Base-by-base conservation (phyloP, 805 yeast species). In the Schwanniomyces pseudopolymorphus region DNA sequence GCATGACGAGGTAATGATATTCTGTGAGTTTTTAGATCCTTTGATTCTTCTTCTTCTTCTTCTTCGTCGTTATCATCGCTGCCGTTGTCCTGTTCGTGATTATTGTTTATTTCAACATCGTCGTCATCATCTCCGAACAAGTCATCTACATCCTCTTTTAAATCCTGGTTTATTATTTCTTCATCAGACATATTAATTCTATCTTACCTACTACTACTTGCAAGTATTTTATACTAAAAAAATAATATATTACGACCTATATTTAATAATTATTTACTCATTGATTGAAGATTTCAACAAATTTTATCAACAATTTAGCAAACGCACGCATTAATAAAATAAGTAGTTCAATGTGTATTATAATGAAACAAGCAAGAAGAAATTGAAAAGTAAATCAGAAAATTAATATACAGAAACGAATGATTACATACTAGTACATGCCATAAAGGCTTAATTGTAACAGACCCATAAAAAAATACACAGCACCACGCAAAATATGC, bases 1-100 rank as follows among this genome's bases (percentile, higher is more conserved):
- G 83, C 75, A 57, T 79, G 84, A 61, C 78, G 79, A 51, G 75
- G 86, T 59, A 68, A 55, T 1, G 72, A 60, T 26, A 72, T 54
- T 14, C 66, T 69, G 50, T 59, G 72, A 45, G 59, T 68, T 47
- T 58, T 77, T 63, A 60, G 48, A 38, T 64, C 66, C 22, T 47
- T 59, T 39, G 62, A 70, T 4, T 63, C 70, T 36, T 62, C 69
- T 5, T 55, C 67, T 2, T 53, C 58, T 31, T 40, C 46, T 57
- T 27, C 51, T 13, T 37, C 46, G 35, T 46, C 43, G 21, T 28
- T 44, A 39, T 37, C 33, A 28, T 35, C 19, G 44, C 56, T 25
- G 61, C 66, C 20, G 60, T 70, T 36, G 11, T 33, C 21, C 13
- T 43, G 56, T 66, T 19, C 61, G 68, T 37, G 67, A 68, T 49